Conservation (phyloP, 495 filamentous ascomycete genomes). For the Penicillium ochrochloron region DNA sequence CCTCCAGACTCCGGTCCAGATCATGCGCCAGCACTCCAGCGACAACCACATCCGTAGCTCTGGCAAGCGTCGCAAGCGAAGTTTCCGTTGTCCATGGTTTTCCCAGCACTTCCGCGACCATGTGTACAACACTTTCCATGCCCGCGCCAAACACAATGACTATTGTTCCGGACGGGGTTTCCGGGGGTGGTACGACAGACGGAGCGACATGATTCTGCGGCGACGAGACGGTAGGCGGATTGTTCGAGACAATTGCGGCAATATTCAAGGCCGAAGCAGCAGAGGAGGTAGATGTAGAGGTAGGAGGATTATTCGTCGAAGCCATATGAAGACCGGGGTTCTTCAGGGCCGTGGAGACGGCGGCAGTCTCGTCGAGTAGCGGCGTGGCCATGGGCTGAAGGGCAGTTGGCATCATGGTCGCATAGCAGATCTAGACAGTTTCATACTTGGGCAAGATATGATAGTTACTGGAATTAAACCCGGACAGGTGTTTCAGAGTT, state of each 20-base stretch:
- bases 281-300: neutral
- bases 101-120: slow-evolving; percentile 70
- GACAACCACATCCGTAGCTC: slow-evolving; percentile 56
- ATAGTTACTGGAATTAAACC: neutral
- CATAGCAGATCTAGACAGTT: slow-evolving; percentile 34
- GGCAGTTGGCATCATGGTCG: slow-evolving; percentile 51
- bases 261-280: slow-evolving; percentile 17
- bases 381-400: slow-evolving; percentile 46
- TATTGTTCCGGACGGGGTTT: slow-evolving; percentile 37
- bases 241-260: slow-evolving; percentile 14
- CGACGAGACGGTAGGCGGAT: slow-evolving; percentile 11
- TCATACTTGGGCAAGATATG: slow-evolving; percentile 33
- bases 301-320: neutral
- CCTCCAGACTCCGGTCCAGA: slow-evolving; percentile 56
- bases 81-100: slow-evolving; percentile 63
- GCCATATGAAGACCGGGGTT: slow-evolving; percentile 2
- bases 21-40: slow-evolving; percentile 60
- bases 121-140: slow-evolving; percentile 67
- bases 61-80: slow-evolving; percentile 54
- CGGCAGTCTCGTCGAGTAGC: slow-evolving; percentile 32
- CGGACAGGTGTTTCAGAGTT: neutral
- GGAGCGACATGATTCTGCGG: slow-evolving; percentile 16
- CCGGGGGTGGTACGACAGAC: neutral
- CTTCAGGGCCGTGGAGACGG: slow-evolving; percentile 13
- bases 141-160: slow-evolving; percentile 64